These are phyloP conservation scores for Suzukiozyma palmioleophila DNA, from an alignment of 1,139 yeast species.

Conservation along the genomic window DNA sequence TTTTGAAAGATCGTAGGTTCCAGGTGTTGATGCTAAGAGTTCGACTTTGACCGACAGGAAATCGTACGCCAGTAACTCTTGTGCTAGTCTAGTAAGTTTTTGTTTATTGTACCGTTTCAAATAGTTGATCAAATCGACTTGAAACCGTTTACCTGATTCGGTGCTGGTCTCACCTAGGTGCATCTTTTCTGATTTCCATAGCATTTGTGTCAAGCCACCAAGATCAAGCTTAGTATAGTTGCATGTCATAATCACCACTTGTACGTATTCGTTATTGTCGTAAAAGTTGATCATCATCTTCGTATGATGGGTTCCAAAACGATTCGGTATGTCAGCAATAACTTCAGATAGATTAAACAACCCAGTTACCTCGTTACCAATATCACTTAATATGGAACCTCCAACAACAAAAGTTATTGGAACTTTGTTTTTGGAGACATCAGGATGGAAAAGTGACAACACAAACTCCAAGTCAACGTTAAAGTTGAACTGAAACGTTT, in stretches of 20 bases:
- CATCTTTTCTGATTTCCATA: constrained; percentile 59
- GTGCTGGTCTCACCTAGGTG: constrained; percentile 7
- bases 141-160: constrained; percentile 18
- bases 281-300: constrained; percentile 61
- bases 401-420: constrained; percentile 34
- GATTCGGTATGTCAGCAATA: constrained; percentile 27
- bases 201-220: constrained; percentile 56
- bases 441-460: constrained; percentile 27
- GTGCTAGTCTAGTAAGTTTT: constrained; percentile 23
- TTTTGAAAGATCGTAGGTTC: constrained; percentile 20
- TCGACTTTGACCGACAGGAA: constrained; percentile 48
- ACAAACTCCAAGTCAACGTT: constrained; percentile 39
- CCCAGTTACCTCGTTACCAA: constrained; percentile 9
- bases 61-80: constrained; percentile 28
- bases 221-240: constrained; percentile 55
- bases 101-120: constrained; percentile 35
- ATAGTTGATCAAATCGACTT: constrained; percentile 38
- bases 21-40: constrained; percentile 57
- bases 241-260: constrained; percentile 56
- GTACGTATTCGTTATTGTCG: constrained; percentile 31
- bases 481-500: constrained; percentile 50
- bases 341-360: constrained; percentile 27
- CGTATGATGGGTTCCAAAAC: constrained; percentile 57
- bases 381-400: constrained; percentile 11
- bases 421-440: constrained; percentile 14